Percentiles rank a stretch among this genome's conserved stretches.
phyloP scores from a whole-genome alignment of 345 rosid genomes.

The Pseudoturritis turrita region DNA sequence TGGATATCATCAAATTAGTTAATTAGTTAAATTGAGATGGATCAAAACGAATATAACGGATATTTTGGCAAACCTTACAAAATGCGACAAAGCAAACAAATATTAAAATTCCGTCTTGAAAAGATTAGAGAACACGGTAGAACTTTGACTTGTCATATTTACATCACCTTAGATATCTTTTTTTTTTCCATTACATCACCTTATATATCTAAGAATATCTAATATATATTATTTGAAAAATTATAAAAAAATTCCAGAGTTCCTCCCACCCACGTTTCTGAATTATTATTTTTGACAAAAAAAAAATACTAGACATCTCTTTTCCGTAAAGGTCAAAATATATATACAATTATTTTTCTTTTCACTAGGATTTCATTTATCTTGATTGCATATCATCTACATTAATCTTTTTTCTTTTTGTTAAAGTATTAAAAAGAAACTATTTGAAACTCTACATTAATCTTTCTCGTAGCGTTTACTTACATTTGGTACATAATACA shows the following conservation, averaged over 20 bases:
- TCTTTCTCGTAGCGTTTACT: not conserved
- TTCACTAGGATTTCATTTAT: not conserved
- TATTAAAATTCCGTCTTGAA: not conserved
- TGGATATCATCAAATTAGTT: too few species aligned
- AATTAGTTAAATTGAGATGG: too few species aligned
- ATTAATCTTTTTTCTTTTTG: too few species aligned
- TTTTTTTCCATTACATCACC: not conserved
- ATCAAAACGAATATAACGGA: too few species aligned
- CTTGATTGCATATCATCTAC: not conserved
- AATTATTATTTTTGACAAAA: not conserved
- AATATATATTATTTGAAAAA: not conserved
- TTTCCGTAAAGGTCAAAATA: constrained; percentile 32
- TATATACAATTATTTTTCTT: not conserved
- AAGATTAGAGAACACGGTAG: constrained; percentile 13
- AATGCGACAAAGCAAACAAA: not conserved
- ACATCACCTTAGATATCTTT: not conserved
- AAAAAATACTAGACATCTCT: constrained; percentile 9
- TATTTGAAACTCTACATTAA: too few species aligned
- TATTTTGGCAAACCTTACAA: too few species aligned
- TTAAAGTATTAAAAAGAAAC: too few species aligned
- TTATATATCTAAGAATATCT: not conserved
- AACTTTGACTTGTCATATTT: constrained; percentile 10
- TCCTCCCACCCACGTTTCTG: constrained; percentile 28
- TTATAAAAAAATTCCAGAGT: constrained; percentile 2
- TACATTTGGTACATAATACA: constrained; percentile 11